These are phyloP conservation scores for Inosperma sp. DNA, from an alignment of 768 basidiomycete species.

Conservation along the genomic window DNA sequence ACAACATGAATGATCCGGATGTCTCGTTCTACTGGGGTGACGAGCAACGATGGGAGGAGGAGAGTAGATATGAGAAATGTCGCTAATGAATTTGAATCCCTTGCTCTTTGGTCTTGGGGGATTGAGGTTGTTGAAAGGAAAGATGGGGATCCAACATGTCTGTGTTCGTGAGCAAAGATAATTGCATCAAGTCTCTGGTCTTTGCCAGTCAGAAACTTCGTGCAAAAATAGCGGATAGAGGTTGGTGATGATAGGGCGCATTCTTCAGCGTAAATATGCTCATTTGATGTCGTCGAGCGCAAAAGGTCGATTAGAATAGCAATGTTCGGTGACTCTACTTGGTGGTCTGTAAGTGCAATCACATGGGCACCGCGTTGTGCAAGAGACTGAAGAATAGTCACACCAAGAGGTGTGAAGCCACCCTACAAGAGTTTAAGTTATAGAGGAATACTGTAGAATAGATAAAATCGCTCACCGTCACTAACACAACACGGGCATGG, in stretches of 20 bases:
- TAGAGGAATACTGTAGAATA: neutral
- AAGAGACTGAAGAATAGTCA: conserved; percentile 60
- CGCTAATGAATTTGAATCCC: conserved; percentile 53
- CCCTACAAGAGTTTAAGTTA: conserved; percentile 44
- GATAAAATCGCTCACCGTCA: conserved; percentile 52
- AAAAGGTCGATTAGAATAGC: conserved; percentile 63
- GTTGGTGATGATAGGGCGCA: conserved; percentile 66
- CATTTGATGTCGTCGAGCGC: conserved; percentile 65
- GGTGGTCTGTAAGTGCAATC: conserved; percentile 64
- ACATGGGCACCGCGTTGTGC: conserved; percentile 76
- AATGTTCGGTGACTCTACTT: conserved; percentile 50
- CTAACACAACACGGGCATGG: conserved; percentile 62
- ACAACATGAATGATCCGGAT: conserved; percentile 85
- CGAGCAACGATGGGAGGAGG: conserved; percentile 73
- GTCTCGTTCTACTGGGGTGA: conserved; percentile 82
- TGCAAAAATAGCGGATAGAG: conserved; percentile 67
- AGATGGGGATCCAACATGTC: conserved; percentile 48
- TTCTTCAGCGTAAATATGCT: conserved; percentile 73
- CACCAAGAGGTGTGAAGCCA: conserved; percentile 67
- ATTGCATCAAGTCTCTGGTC: conserved; percentile 74
- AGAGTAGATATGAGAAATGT: conserved; percentile 78
- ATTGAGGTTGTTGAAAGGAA: conserved; percentile 23
- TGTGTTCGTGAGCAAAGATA: conserved; percentile 75
- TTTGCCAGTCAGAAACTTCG: conserved; percentile 57
- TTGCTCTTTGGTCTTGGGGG: conserved; percentile 30